Evolutionary conservation across 2,329 filamentous ascomycete genomes (phyloP).

Genomic region (Cladosporium austrohemisphaericum): DNA sequence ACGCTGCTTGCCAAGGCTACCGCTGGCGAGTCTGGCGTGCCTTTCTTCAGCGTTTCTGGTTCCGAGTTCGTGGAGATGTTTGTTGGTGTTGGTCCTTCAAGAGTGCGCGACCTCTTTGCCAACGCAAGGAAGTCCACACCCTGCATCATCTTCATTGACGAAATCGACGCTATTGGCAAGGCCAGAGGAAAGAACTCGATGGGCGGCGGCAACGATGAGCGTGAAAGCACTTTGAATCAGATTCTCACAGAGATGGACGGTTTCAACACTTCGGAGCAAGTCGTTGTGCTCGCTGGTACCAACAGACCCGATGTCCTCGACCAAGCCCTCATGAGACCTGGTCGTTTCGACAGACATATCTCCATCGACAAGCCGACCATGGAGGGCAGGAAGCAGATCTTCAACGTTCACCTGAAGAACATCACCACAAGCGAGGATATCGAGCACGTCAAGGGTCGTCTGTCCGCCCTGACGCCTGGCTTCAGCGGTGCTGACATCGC

Average conservation of each 20-base stretch:
- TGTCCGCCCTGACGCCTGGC: conserved; percentile 88
- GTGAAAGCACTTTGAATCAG: conserved; percentile 95
- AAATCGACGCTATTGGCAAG: conserved; percentile 96
- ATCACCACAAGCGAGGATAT: conserved; percentile 90
- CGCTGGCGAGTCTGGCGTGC: conserved; percentile 91
- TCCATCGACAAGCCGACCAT: conserved; percentile 92
- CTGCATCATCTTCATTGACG: conserved; percentile 99
- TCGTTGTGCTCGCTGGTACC: conserved; percentile 93
- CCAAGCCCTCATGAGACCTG: conserved; percentile 91
- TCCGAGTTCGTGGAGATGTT: conserved; percentile 99
- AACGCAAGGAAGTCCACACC: conserved; percentile 93
- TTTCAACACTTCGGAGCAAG: conserved; percentile 94
- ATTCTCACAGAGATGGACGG: conserved; percentile 99
- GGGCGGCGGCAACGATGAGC: conserved; percentile 91
- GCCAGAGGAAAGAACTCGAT: conserved; percentile 79
- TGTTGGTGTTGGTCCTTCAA: conserved; percentile 92
- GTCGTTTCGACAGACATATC: conserved; percentile 96
- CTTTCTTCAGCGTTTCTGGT: conserved; percentile 97
- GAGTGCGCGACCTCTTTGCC: conserved; percentile 90
- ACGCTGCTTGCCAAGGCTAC: conserved; percentile 96
- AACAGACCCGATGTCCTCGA: conserved; percentile 94
- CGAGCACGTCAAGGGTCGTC: conserved; percentile 79
- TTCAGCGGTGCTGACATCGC: conserved; percentile 98
- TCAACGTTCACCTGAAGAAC: conserved; percentile 88
- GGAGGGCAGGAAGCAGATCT: conserved; percentile 94